Evolutionary conservation across 2,329 filamentous ascomycete species (phyloP).

Genomic region (Didymellaceae sp.): DNA sequence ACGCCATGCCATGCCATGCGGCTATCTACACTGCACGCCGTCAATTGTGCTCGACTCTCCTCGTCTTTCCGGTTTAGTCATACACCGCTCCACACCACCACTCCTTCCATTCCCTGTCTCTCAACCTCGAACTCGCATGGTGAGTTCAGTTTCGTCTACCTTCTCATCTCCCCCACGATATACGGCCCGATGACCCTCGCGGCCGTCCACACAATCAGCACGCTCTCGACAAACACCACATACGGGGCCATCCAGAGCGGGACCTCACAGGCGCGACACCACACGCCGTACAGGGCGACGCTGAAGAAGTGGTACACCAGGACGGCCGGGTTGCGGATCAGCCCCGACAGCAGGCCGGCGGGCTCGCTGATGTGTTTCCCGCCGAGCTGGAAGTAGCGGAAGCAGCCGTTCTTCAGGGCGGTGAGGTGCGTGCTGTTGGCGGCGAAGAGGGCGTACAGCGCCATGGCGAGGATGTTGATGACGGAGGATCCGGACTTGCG

Average conservation of each 20-base stretch:
- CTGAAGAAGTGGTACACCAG: slow-evolving; percentile 94
- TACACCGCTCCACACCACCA: too few relatives aligned
- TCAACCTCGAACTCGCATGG: too few relatives aligned
- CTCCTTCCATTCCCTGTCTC: too few relatives aligned
- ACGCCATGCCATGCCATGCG: too few relatives aligned
- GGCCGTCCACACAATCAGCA: slow-evolving; percentile 79
- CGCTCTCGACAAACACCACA: slow-evolving; percentile 67
- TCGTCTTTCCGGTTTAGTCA: too few relatives aligned
- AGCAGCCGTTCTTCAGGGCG: slow-evolving; percentile 87
- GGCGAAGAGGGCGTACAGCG: slow-evolving; percentile 89
- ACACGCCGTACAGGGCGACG: slow-evolving; percentile 88
- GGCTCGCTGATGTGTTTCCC: slow-evolving; percentile 78
- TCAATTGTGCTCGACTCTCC: too few relatives aligned
- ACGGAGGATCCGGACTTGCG: slow-evolving; percentile 83
- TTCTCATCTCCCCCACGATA: slow-evolving; percentile 70
- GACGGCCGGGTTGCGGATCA: slow-evolving; percentile 77
- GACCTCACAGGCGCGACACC: slow-evolving; percentile 64
- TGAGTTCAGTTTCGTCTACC: too few relatives aligned
- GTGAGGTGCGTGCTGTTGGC: slow-evolving; percentile 70
- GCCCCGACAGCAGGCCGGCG: slow-evolving; percentile 78
- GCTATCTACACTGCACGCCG: too few relatives aligned
- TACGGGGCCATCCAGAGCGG: slow-evolving; percentile 50
- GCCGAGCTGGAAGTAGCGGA: slow-evolving; percentile 83
- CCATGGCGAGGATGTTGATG: slow-evolving; percentile 97
- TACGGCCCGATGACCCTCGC: slow-evolving; percentile 84